Evolutionary conservation across 192 early-diverging fungal species (phyloP), one percentile per base, ranked within the genome.

Genomic region (Rhizophagus clarus): DNA sequence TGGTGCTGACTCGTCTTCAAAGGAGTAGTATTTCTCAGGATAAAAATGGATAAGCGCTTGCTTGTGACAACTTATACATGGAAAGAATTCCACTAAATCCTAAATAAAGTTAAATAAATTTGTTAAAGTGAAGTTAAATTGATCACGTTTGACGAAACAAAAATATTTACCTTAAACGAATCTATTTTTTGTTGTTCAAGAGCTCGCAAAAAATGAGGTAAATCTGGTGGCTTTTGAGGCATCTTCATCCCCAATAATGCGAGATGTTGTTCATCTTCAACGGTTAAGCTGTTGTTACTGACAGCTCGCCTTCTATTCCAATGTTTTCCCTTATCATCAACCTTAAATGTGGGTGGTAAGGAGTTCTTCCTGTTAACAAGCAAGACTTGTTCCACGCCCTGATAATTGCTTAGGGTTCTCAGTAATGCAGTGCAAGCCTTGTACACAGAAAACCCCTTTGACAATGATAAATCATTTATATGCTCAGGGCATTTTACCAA

Each of bases 11-110:
- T 26, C 26, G 7, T 37, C 31, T 69, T 69, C 31, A 14, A 14
- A 69, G 42, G 20, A 69, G 15, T 73, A 69, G 15, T 73, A 73
- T 73, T 73, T 73, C 4, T 73, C 71, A 1, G 71, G 71, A 8
- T 6, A 73, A 28, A 73, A n/a, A 73, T 28, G 1, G 29, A n/a
- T 22, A 17, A 73, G 71, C 2, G 71, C 71, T 20, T 5, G 40
- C 14, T 47, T 73, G 10, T 56, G 42, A 24, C 71, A 73, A 73
- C 14, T 73, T 15, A 15, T 11, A 49, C 71, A 73, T 24, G 71
- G 71, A 15, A 56, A 49, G 14, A 73, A 73, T 73, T 26, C 49
- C 12, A 73, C 29, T 20, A 73, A 73, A 49, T 29, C 40, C 71
- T 73, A 73, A 73, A 15, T 34, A 37, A 37, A 2, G 49, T 51